Evolutionary conservation across 306 rosid species (phyloP).

Genomic region (Casuarina equisetifolia): DNA sequence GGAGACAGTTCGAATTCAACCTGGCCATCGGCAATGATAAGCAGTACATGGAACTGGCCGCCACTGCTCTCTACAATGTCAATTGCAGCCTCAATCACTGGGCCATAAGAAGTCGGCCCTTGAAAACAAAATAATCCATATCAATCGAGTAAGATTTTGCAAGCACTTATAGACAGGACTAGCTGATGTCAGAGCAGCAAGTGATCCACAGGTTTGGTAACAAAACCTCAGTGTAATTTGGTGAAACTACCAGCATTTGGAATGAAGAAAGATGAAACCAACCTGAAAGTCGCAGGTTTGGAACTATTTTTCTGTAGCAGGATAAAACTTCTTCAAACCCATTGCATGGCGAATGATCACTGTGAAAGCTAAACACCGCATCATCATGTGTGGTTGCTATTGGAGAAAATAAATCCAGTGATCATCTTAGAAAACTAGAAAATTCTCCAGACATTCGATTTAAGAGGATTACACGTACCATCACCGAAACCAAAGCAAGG

Average conservation of each 20-base stretch:
- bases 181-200: not conserved
- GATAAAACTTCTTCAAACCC: constrained; percentile 84
- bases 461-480: constrained; percentile 43
- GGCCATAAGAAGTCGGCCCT: constrained; percentile 95
- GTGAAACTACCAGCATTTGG: not conserved
- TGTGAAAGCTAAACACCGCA: constrained; percentile 85
- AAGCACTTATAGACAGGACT: constrained; percentile 1
- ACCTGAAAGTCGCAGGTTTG: constrained; percentile 77
- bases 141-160: constrained; percentile 20
- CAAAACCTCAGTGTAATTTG: too few relatives aligned
- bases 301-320: constrained; percentile 75
- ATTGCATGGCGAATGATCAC: constrained; percentile 75
- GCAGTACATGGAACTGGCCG: constrained; percentile 89
- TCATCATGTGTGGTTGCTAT: constrained; percentile 85
- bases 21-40: constrained; percentile 90
- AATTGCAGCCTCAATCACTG: constrained; percentile 79
- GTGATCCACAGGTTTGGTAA: too few relatives aligned
- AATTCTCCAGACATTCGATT: not conserved
- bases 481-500: constrained; percentile 98
- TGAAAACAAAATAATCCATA: constrained; percentile 31
- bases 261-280: constrained; percentile 14
- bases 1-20: constrained; percentile 27
- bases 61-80: constrained; percentile 81
- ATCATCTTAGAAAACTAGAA: constrained; percentile 16
- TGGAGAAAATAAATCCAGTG: constrained; percentile 15